These are phyloP conservation scores for Termitomyces sp. DNA, from an alignment of 768 basidiomycete genomes.

Conservation along the genomic window DNA sequence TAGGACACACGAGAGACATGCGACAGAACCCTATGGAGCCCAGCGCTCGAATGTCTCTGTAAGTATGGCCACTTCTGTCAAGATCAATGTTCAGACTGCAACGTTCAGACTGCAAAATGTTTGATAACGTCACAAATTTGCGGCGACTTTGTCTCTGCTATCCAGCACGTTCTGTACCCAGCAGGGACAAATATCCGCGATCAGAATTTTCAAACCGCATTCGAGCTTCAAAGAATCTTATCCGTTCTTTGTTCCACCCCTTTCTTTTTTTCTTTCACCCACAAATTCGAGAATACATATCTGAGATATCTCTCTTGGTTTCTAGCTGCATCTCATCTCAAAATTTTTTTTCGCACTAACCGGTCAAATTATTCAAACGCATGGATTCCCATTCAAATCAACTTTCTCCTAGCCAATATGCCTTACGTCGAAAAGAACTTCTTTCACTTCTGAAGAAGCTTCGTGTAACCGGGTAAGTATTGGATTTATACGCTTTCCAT, in stretches of 20 bases:
- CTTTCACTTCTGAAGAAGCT: slow-evolving; percentile 27
- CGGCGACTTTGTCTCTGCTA: slow-evolving; percentile 12
- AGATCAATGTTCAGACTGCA: no score
- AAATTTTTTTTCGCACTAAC: background rate
- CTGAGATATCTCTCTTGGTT: background rate
- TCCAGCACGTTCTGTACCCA: background rate
- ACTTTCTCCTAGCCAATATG: slow-evolving; percentile 28
- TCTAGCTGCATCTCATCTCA: no score
- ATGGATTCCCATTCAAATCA: background rate
- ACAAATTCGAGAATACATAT: no score
- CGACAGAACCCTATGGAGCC: no score
- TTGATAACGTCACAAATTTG: no score
- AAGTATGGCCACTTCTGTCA: no score
- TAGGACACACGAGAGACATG: no score
- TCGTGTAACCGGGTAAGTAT: slow-evolving; percentile 28
- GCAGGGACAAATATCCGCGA: background rate
- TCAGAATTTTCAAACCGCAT: no score
- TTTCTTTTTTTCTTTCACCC: background rate
- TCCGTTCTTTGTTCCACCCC: background rate
- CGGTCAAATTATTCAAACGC: no score
- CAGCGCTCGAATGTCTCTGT: no score
- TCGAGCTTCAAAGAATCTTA: no score
- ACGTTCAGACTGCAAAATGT: no score
- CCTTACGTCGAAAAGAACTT: slow-evolving; percentile 25
- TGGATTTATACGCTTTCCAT: background rate